Percentiles rank a stretch among this genome's conserved stretches.
These are phyloP conservation scores for Zalaria obscura DNA, from an alignment of 2,329 filamentous ascomycete species.

Conservation along the genomic window DNA sequence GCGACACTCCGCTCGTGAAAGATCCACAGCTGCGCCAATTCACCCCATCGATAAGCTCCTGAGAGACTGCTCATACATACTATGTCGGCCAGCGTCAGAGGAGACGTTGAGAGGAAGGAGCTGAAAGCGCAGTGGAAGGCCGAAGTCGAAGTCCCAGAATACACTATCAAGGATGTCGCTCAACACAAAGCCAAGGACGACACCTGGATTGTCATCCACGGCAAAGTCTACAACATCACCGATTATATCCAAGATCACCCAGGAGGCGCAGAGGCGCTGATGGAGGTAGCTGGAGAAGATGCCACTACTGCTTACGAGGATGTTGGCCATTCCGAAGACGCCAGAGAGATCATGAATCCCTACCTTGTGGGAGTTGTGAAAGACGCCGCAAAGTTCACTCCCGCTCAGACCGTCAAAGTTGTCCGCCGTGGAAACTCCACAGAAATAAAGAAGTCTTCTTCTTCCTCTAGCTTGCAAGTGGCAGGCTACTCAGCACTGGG, in stretches of 20 bases:
- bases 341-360: constrained; percentile 24
- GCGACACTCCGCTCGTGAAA: no score
- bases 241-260: constrained; percentile 96
- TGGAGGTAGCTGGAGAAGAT: constrained; percentile 93
- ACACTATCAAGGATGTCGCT: constrained; percentile 74
- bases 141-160: constrained; percentile 75
- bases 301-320: constrained; percentile 82
- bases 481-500: not conserved
- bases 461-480: not conserved
- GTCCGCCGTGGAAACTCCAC: constrained; percentile 6
- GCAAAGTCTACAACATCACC: constrained; percentile 70
- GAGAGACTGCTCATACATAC: no score
- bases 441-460: constrained; percentile 2
- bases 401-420: constrained; percentile 4
- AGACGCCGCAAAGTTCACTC: constrained; percentile 4
- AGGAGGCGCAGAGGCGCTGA: constrained; percentile 81
- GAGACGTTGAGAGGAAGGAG: constrained; percentile 8
- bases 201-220: constrained; percentile 97
- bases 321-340: constrained; percentile 47
- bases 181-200: constrained; percentile 96
- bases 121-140: constrained; percentile 12
- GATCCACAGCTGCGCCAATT: no score
- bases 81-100: no score
- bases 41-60: no score
- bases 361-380: constrained; percentile 23